phyloP scores from a whole-genome alignment of 2,329 filamentous ascomycete genomes.

The Fusarium luffae region DNA sequence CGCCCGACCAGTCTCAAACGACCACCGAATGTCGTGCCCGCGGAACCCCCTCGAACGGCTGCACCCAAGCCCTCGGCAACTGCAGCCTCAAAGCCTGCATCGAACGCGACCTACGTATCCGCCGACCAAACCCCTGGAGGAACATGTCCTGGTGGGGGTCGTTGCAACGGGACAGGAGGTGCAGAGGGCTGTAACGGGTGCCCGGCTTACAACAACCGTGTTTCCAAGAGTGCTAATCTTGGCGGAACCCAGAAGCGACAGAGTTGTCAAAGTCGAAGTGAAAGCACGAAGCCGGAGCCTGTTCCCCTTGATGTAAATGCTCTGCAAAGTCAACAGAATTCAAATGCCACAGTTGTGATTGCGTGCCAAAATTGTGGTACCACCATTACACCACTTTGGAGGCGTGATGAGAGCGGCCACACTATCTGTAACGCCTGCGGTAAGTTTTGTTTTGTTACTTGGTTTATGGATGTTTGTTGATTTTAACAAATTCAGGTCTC shows the following conservation, averaged over 20 bases:
- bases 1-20: conserved; percentile 92
- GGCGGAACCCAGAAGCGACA: conserved; percentile 64
- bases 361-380: conserved; percentile 98
- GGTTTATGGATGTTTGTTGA: conserved; percentile 18
- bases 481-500: conserved; percentile 67
- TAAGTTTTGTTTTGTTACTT: conserved; percentile 59
- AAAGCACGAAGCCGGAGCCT: conserved; percentile 43
- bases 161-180: conserved; percentile 95
- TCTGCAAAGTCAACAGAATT: conserved; percentile 46
- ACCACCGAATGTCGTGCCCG: conserved; percentile 64
- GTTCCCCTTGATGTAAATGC: conserved; percentile 51
- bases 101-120: conserved; percentile 76
- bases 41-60: conserved; percentile 57
- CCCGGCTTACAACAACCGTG: conserved; percentile 95
- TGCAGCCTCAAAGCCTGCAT: conserved; percentile 54
- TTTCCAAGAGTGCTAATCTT: conserved; percentile 86
- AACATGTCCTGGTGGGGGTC: conserved; percentile 94
- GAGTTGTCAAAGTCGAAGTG: conserved; percentile 48
- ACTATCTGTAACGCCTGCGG: conserved; percentile 99
- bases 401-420: conserved; percentile 91
- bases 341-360: conserved; percentile 67
- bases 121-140: conserved; percentile 80
- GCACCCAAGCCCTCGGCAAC: conserved; percentile 53
- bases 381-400: conserved; percentile 95
- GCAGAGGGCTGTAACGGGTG: conserved; percentile 96